phyloP scores from a whole-genome alignment of 306 rosid genomes.

The Cicer chorassanicum region DNA sequence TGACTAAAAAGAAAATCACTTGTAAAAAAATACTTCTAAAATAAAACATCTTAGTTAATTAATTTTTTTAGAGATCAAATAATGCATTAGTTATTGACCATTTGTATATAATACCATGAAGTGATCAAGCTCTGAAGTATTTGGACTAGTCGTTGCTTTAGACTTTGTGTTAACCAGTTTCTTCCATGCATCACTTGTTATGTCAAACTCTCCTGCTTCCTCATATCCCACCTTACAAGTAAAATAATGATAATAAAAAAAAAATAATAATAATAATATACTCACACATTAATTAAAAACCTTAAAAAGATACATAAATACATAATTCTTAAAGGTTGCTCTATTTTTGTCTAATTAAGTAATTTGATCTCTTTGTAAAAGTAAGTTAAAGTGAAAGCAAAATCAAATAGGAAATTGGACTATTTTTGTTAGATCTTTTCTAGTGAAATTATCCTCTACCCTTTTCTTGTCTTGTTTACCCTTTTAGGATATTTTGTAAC shows the following conservation, averaged over 20 bases:
- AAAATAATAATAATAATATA: not conserved
- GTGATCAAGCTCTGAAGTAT: slow-evolving; percentile 53
- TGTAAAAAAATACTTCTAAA: too few relatives aligned
- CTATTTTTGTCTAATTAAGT: too few relatives aligned
- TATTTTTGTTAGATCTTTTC: not conserved
- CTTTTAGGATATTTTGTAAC: not conserved
- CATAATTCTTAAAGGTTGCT: too few relatives aligned
- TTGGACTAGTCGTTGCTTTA: slow-evolving; percentile 1
- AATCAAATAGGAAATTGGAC: not conserved
- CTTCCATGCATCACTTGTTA: slow-evolving; percentile 44
- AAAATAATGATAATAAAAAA: not conserved
- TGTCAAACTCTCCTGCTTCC: slow-evolving; percentile 38
- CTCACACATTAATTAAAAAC: not conserved
- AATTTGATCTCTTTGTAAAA: not conserved
- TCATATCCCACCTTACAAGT: slow-evolving; percentile 45
- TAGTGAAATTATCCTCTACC: not conserved
- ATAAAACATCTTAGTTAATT: too few relatives aligned
- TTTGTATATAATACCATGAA: slow-evolving; percentile 47
- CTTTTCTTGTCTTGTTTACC: not conserved
- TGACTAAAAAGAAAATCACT: too few relatives aligned
- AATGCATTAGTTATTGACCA: not conserved
- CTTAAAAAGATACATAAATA: too few relatives aligned
- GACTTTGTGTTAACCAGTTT: slow-evolving; percentile 39
- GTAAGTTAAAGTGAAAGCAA: not conserved
- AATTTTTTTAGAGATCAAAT: not conserved